Base-by-base conservation (phyloP, 225 moss, liverwort and hornwort species). In the Marchantia paleacea region DNA sequence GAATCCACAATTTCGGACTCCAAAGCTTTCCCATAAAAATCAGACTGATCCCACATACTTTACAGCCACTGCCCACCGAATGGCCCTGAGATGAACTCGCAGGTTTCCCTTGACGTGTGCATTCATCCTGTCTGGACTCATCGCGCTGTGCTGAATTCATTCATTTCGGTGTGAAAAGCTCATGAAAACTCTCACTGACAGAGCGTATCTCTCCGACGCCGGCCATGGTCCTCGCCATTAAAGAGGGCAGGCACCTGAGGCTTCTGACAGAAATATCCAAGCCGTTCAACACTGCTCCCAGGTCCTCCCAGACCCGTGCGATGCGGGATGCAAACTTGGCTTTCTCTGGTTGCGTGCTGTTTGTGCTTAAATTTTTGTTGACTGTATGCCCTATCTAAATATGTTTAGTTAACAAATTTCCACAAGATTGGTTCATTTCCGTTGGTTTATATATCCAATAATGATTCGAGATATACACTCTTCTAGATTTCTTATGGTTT, bases 241-340 rank as follows among this genome's bases (percentile, higher is more conserved):
- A 67, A 67, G 67, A 24, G 67, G 67, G 31, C 28, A 71, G 48
- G 50, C 49, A 71, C 49, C 71, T 71, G 71, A 71, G 50, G 1
- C 71, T 18, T 71, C 71, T 71, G 71, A 71, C 71, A 71, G 29
- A 31, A 26, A 24, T 7, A 71, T 71, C 70, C 39, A 70, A 48
- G 18, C 49, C 48, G 19, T 48, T 49, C 1, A 20, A 67, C 28
- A 29, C 29, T 29, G 25, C 19, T 31, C 24, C 24, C 22, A 19
- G 67, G 3, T 31, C 7, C 16, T 28, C 16, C 15, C 31, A 67
- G 29, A 29, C 20, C 28, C 67, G 67, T 67, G 29, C 9, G 67
- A 67, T 67, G 31, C 39, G 39, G 39, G 39, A 2, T 5, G 39
- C 39, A 39, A 39, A 39, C 39, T 39, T 39, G 39, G 39, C 39